These are phyloP conservation scores for Candida golubevii DNA, from an alignment of 805 yeast genomes.

Conservation along the genomic window DNA sequence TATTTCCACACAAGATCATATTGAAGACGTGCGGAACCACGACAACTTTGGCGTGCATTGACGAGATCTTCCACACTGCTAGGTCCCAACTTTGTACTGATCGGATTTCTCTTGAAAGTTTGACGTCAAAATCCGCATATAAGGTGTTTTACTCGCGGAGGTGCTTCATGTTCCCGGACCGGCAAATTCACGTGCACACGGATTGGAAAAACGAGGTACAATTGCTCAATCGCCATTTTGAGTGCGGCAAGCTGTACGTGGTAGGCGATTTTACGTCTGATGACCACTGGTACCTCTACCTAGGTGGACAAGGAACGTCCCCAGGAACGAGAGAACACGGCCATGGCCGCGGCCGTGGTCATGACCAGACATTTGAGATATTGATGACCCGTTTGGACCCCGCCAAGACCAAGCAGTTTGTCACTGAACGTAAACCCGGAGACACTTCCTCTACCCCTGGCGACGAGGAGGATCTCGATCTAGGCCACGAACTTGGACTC, in stretches of 20 bases:
- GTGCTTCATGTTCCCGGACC: slow-evolving; percentile 87
- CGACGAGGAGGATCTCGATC: slow-evolving; percentile 50
- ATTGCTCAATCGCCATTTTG: slow-evolving; percentile 62
- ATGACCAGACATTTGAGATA: slow-evolving; percentile 79
- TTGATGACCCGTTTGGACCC: slow-evolving; percentile 83
- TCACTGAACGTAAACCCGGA: slow-evolving; percentile 47
- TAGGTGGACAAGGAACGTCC: slow-evolving; percentile 44
- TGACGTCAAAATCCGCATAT: slow-evolving; percentile 42
- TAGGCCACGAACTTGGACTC: slow-evolving; percentile 77
- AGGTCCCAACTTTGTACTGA: slow-evolving; percentile 12
- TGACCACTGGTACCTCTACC: slow-evolving; percentile 89
- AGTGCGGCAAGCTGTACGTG: slow-evolving; percentile 57
- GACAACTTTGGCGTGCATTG: slow-evolving; percentile 76
- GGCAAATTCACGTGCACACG: slow-evolving; percentile 74
- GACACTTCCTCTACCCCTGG: slow-evolving; percentile 26
- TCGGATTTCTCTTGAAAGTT: slow-evolving; percentile 1
- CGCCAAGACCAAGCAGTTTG: slow-evolving; percentile 53
- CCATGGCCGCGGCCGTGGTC: background rate
- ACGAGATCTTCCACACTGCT: slow-evolving; percentile 49
- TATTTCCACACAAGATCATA: slow-evolving; percentile 78
- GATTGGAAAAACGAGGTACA: slow-evolving; percentile 81
- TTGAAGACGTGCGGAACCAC: slow-evolving; percentile 97
- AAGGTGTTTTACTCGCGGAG: slow-evolving; percentile 87
- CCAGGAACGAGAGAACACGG: slow-evolving; percentile 1
- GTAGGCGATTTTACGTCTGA: slow-evolving; percentile 72